Conservation (phyloP, 352 stramenopile genomes). For the Peronosclerospora sorghi region DNA sequence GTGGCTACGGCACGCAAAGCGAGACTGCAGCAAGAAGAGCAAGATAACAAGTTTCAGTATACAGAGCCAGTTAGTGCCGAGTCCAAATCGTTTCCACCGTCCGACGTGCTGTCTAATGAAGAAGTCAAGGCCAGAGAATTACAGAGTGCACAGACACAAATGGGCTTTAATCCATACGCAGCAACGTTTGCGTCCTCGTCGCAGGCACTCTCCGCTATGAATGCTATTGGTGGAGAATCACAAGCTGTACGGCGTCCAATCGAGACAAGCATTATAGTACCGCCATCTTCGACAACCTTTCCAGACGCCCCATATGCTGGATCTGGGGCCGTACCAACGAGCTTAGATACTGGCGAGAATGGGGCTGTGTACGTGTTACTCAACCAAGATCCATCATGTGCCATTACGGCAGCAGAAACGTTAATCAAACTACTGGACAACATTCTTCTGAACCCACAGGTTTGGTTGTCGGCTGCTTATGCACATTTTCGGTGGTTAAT, state of each 20-base stretch:
- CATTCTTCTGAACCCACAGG: conserved; percentile 48
- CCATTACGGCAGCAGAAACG: conserved; percentile 47
- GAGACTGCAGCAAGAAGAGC: conserved; percentile 35
- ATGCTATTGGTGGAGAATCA: conserved; percentile 25
- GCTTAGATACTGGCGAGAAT: conserved; percentile 7
- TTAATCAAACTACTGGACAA: conserved; percentile 67
- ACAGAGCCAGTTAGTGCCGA: conserved; percentile 7
- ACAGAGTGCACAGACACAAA: conserved; percentile 36
- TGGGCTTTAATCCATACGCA: conserved; percentile 68
- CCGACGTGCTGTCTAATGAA: conserved; percentile 39
- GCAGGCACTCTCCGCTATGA: conserved; percentile 42
- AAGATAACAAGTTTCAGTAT: conserved; percentile 29
- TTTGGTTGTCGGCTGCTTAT: conserved; percentile 3
- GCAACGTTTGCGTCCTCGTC: conserved; percentile 55
- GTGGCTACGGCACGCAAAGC: conserved; percentile 41
- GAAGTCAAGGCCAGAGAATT: conserved; percentile 55
- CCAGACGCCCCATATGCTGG: conserved; percentile 6
- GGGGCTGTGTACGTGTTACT: conserved; percentile 56
- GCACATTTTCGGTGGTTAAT: not conserved
- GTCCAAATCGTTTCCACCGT: conserved; percentile 1
- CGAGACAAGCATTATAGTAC: not conserved
- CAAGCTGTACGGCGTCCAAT: not conserved
- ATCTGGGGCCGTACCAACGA: not conserved
- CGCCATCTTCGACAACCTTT: conserved; percentile 14
- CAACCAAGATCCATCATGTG: conserved; percentile 31